These are phyloP conservation scores for Gloeophyllum trabeum DNA, from an alignment of 768 basidiomycete species.

Conservation along the genomic window DNA sequence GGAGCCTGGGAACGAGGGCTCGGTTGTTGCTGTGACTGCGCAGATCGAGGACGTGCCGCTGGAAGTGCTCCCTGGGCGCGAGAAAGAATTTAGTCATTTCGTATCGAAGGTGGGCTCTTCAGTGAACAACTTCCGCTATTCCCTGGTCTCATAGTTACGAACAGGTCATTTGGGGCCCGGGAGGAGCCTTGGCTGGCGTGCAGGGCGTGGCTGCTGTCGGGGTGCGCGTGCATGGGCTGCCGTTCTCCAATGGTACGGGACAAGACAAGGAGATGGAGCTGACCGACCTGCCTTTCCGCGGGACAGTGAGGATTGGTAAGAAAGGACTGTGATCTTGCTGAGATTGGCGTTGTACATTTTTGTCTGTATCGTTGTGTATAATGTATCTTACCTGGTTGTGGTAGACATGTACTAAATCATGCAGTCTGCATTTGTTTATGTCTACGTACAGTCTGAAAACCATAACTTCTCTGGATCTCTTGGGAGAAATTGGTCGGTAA, in stretches of 20 bases:
- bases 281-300: slow-evolving; percentile 53
- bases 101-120: slow-evolving; percentile 49
- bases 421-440: too few relatives aligned
- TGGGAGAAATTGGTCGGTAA: too few relatives aligned
- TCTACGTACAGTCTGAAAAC: too few relatives aligned
- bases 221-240: slow-evolving; percentile 49
- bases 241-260: slow-evolving; percentile 25
- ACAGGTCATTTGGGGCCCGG: slow-evolving; percentile 57
- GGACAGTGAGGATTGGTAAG: slow-evolving; percentile 57
- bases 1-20: slow-evolving; percentile 31
- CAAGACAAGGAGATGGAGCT: slow-evolving; percentile 43
- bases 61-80: slow-evolving; percentile 66
- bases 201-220: slow-evolving; percentile 51
- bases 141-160: slow-evolving; percentile 1
- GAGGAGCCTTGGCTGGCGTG: slow-evolving; percentile 61
- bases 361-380: too few relatives aligned
- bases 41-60: slow-evolving; percentile 65
- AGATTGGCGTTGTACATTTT: too few relatives aligned
- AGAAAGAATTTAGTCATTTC: slow-evolving; percentile 67
- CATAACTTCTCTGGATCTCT: too few relatives aligned
- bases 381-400: too few relatives aligned
- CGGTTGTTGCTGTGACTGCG: slow-evolving; percentile 48
- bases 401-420: too few relatives aligned
- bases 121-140: slow-evolving; percentile 1
- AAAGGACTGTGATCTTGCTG: slow-evolving; percentile 25